phyloP scores from a whole-genome alignment of 768 basidiomycete genomes.

The Psilocybe cyanescens region DNA sequence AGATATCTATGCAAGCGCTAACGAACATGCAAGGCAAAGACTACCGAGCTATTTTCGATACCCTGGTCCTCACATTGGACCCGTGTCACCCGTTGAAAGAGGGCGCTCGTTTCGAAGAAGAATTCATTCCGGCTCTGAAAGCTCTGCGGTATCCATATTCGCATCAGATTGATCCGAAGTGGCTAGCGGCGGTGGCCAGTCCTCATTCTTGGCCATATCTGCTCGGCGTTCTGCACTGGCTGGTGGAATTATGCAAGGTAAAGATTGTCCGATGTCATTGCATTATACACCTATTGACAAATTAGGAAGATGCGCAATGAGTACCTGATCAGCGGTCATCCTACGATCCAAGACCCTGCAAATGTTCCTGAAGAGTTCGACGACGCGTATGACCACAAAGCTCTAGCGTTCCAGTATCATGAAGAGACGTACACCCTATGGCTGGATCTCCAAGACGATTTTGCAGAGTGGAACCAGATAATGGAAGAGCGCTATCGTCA shows the following conservation, averaged over 20 bases:
- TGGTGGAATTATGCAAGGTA: constrained; percentile 86
- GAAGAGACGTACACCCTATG: constrained; percentile 69
- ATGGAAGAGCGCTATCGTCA: constrained; percentile 81
- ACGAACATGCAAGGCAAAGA: constrained; percentile 85
- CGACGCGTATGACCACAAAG: constrained; percentile 72
- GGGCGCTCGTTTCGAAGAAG: constrained; percentile 70
- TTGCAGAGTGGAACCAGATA: constrained; percentile 68
- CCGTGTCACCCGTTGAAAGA: constrained; percentile 62
- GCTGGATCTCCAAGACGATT: constrained; percentile 69
- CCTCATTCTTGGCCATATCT: constrained; percentile 93
- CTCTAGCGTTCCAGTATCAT: constrained; percentile 78
- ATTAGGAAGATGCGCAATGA: constrained; percentile 33
- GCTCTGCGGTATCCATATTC: constrained; percentile 83
- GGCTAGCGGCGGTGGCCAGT: constrained; percentile 85
- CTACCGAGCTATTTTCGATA: constrained; percentile 84
- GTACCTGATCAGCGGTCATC: constrained; percentile 66
- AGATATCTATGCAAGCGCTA: constrained; percentile 70
- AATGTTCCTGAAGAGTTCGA: constrained; percentile 77
- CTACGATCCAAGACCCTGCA: constrained; percentile 65
- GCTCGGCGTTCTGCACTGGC: constrained; percentile 90
- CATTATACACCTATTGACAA: constrained; percentile 29
- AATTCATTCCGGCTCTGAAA: constrained; percentile 76
- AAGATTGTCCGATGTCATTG: constrained; percentile 18
- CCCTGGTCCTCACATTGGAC: constrained; percentile 74
- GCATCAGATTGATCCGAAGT: constrained; percentile 80